Evolutionary conservation across 192 early-diverging fungal genomes (phyloP).

Genomic region (Martensiomyces pterosporus): DNA sequence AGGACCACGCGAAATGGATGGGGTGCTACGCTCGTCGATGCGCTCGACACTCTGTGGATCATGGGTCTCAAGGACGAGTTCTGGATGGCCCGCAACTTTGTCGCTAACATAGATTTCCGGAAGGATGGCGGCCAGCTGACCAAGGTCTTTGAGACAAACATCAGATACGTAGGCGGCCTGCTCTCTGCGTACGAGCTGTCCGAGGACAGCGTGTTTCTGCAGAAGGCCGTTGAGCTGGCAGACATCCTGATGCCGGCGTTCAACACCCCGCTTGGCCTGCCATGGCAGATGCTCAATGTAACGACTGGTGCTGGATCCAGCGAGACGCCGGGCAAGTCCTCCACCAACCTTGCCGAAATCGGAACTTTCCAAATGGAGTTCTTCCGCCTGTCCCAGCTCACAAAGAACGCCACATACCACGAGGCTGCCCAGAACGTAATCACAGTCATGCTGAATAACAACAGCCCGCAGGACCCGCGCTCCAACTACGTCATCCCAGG

Average conservation of each 20-base stretch:
- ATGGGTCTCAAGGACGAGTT: slow-evolving; percentile 81
- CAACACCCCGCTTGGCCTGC: slow-evolving; percentile 63
- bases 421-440: slow-evolving; percentile 65
- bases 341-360: slow-evolving; percentile 63
- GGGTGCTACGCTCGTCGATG: slow-evolving; percentile 85
- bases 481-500: slow-evolving; percentile 39
- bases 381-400: slow-evolving; percentile 79
- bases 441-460: slow-evolving; percentile 33
- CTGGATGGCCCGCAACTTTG: slow-evolving; percentile 63
- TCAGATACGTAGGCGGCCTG: slow-evolving; percentile 83
- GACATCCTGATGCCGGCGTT: slow-evolving; percentile 74
- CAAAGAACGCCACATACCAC: slow-evolving; percentile 77
- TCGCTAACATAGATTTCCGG: slow-evolving; percentile 60
- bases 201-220: slow-evolving; percentile 57
- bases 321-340: slow-evolving; percentile 43
- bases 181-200: slow-evolving; percentile 77
- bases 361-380: slow-evolving; percentile 87
- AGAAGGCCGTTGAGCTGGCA: slow-evolving; percentile 72
- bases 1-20: slow-evolving; percentile 56
- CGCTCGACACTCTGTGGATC: slow-evolving; percentile 78
- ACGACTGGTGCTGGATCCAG: slow-evolving; percentile 50
- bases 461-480: slow-evolving; percentile 13
- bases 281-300: slow-evolving; percentile 70
- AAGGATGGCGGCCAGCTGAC: slow-evolving; percentile 60
- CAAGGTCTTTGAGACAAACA: slow-evolving; percentile 86